A percentile compares a stretch with the other conserved stretches of the same genome.
Evolutionary conservation across 148 eudicot genomes (phyloP).

Genomic region (Polygonum maritimum): DNA sequence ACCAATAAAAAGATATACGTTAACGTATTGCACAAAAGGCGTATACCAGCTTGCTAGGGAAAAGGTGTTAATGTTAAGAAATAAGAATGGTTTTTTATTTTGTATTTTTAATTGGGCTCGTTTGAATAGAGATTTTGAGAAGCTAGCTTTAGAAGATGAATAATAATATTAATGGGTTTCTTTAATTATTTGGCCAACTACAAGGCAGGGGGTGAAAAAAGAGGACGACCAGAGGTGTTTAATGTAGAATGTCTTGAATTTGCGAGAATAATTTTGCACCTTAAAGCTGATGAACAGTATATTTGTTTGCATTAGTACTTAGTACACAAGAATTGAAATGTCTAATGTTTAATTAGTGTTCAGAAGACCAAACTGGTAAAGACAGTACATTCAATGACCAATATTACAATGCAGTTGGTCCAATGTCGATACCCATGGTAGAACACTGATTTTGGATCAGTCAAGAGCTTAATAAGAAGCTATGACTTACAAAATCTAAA

Average conservation of each 20-base stretch:
- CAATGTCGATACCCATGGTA: not conserved
- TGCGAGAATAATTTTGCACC: not conserved
- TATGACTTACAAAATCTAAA: not conserved
- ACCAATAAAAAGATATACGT: too few relatives aligned
- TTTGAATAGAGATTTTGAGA: too few relatives aligned
- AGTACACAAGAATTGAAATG: not conserved
- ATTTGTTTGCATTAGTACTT: not conserved
- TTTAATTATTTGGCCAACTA: not conserved
- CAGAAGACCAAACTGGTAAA: not conserved
- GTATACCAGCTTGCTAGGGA: too few relatives aligned
- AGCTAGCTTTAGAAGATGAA: too few relatives aligned
- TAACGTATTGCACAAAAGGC: too few relatives aligned
- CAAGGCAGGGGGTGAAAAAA: not conserved
- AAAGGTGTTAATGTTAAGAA: too few relatives aligned
- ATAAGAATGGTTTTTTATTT: too few relatives aligned
- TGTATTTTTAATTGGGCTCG: too few relatives aligned
- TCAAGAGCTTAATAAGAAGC: not conserved
- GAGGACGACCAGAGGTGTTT: not conserved
- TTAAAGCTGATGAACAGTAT: not conserved
- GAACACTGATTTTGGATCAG: slow-evolving; percentile 3
- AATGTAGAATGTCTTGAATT: not conserved
- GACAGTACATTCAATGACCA: not conserved
- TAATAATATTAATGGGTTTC: too few relatives aligned
- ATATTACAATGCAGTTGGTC: not conserved
- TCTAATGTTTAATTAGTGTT: not conserved